Evolutionary conservation across 2,329 filamentous ascomycete species (phyloP), one percentile per base, ranked within the genome.

Genomic region (Pyricularia sp.): DNA sequence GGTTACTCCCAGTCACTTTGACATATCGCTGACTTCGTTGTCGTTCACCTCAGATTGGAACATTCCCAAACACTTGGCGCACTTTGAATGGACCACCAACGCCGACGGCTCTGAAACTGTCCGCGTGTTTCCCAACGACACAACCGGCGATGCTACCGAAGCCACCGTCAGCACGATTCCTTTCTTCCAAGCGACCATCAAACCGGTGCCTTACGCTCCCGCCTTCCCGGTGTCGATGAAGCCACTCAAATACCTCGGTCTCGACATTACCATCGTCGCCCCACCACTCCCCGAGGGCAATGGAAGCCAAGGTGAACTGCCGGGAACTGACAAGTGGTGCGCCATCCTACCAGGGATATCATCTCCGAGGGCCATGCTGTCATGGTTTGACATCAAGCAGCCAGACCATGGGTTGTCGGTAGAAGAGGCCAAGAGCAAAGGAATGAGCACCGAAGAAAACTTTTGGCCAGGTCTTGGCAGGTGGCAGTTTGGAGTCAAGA

Each of bases 61-160:
- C 72, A 81, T 84, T 33, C 84, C 84, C 14, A 86, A 86, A 72
- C 83, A 86, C 69, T 79, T 86, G 17, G 85, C 85, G 50, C 76
- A 76, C 12, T 86, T 86, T 72, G 78, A 79, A 17, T 86, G 82
- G 79, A 74, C 76, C 17, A 72, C 78, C 23, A 71, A 76, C 42
- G 69, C 77, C 6, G 75, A 80, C 69, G 78, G 77, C 36, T 75
- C 78, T 33, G 78, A 77, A 23, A 76, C 74, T 9, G 78, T 85
- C 69, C 77, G 80, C 58, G 81, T 86, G 33, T 83, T 77, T 71
- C 82, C 83, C 2, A 76, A 81, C 70, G 81, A 83, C 72, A 78
- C 74, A 0, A 70, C 70, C 1, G 71, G 68, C 26, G 76, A 78
- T 68, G 20, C 70, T 0, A 69, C 72, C 61, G 81, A 83, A 67